Evolutionary conservation across 768 basidiomycete genomes (phyloP).

Genomic region (Boletus pseudopeckii): DNA sequence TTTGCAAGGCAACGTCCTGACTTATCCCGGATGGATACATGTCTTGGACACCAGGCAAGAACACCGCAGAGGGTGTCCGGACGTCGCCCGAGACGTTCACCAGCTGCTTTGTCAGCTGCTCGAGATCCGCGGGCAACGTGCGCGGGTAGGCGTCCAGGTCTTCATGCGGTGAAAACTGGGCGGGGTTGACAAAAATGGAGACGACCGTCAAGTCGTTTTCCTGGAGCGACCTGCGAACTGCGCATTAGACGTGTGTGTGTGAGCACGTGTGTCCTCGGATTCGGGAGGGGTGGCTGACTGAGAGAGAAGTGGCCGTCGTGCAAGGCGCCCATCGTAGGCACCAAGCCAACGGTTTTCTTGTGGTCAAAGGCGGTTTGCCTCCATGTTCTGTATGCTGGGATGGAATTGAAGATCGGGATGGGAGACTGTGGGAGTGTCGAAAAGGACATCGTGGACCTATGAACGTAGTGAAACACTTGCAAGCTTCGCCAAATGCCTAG

Average conservation of each 20-base stretch:
- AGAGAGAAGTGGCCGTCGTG: constrained; percentile 92
- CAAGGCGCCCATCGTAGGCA: constrained; percentile 98
- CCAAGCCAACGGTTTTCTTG: constrained; percentile 77
- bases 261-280: background rate
- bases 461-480: background rate
- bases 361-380: constrained; percentile 55
- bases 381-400: constrained; percentile 71
- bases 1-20: constrained; percentile 69
- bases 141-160: constrained; percentile 90
- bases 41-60: constrained; percentile 71
- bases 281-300: constrained; percentile 50
- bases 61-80: constrained; percentile 64
- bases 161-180: constrained; percentile 95
- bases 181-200: constrained; percentile 97
- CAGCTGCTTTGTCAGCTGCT: constrained; percentile 45
- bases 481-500: constrained; percentile 1
- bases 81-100: constrained; percentile 27
- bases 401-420: constrained; percentile 54
- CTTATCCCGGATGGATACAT: constrained; percentile 94
- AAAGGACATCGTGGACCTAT: constrained; percentile 15
- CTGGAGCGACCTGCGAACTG: constrained; percentile 73
- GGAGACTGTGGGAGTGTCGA: constrained; percentile 27
- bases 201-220: constrained; percentile 85
- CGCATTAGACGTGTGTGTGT: background rate
- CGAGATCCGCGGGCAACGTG: constrained; percentile 74